Evolutionary conservation across 139 green algal species (phyloP), one percentile per base, ranked within the genome.

Genomic region (Coelastrella sp.): DNA sequence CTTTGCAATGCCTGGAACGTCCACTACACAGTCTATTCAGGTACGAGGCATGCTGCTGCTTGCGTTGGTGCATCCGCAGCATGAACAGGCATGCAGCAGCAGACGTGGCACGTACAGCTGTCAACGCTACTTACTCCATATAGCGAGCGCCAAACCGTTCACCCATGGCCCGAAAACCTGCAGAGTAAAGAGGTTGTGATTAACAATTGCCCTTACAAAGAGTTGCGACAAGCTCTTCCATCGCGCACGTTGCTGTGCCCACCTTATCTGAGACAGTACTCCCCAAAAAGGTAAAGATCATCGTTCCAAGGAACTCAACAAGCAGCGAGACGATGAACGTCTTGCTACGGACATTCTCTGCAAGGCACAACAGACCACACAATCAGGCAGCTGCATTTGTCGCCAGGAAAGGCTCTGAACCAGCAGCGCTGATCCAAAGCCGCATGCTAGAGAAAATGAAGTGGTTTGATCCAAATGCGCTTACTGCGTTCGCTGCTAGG

Each of bases 151-250:
- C 73, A 84, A 10, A 8, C 85, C 85, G 47, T 90, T 90, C 56
- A 83, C 85, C 85, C 85, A 90, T n/a, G 85, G 85, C 4, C 85
- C 85, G 54, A 84, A 84, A 22, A 90, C 85, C 68, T 89, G 81
- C 81, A 86, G 10, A 74, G 19, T 5, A 83, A 13, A 81, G 7
- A 60, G 61, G 8, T 13, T 71, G 61, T 13, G 61, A 47, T 47
- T 47, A 47, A 47, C 32, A 47, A 47, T 47, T 47, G 32, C 32
- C 32, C 32, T 47, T 47, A 47, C 32, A 47, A 47, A 47, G 32
- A 47, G 32, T 47, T 47, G 32, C 32, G 32, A 47, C 32, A 47
- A 47, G 32, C 32, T 47, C 64, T 71, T 71, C 11, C 64, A 71
- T 20, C 13, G 64, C 64, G 73, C 73, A 78, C 8, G 73, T 78